Evolutionary conservation across 2,329 filamentous ascomycete species (phyloP), one percentile per base, ranked within the genome.

Genomic region (Graphilbum fragrans): DNA sequence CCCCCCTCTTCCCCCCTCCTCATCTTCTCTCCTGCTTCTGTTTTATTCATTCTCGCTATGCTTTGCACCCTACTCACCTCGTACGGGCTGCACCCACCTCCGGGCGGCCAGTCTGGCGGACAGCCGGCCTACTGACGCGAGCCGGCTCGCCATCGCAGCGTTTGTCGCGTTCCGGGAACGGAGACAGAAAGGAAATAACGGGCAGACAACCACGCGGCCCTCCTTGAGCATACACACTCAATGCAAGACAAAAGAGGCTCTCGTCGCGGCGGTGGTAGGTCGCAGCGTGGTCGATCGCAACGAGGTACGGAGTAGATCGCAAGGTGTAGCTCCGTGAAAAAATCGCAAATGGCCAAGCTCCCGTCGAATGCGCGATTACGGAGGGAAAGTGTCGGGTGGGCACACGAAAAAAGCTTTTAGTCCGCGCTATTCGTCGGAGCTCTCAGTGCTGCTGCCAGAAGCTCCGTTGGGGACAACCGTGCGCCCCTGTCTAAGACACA

Each of bases 61-160:
- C n/a, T n/a, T n/a, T n/a, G n/a, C n/a, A n/a, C n/a, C n/a, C n/a
- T 16, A 41, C 44, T 29, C 34, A 46, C 47, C 42, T 42, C 47
- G 42, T n/a, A 41, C 36, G 27, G 41, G 18, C 38, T 32, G 38
- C 37, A 35, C 34, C 37, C 41, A 45, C n/a, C 35, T 41, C 35
- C 44, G 47, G 8, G 38, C 46, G 46, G 53, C 55, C 47, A 52
- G 51, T 45, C 46, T 38, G 34, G 44, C 40, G 21, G 49, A 46
- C 14, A 50, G 41, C 39, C 49, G 48, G 44, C 49, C 35, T 18
- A 47, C 43, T 34, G 47, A 42, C 23, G 47, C 47, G 33, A 51
- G 41, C 29, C 14, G 29, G n/a, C 29, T 31, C 29, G 29, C 29
- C 29, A 31, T 35, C 46, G 45, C 49, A 48, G 47, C 33, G 19